Evolutionary conservation across 495 filamentous ascomycete species (phyloP), one percentile per base, ranked within the genome.

Genomic region (Aspergillus bertholletiae): DNA sequence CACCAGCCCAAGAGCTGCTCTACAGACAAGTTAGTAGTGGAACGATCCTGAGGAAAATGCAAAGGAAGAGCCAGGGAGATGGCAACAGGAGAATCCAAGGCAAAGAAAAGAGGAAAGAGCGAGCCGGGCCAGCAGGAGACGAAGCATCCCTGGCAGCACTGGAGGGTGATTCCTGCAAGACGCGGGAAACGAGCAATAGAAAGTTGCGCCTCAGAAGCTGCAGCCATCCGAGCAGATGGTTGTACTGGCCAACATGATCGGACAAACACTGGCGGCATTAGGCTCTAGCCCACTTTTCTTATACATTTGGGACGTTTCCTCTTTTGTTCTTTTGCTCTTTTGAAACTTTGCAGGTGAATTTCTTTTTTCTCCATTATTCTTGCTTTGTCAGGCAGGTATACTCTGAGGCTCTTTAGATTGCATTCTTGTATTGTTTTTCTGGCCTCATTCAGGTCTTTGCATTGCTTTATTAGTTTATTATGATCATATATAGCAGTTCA

Each of bases 191-290:
- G 46, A 18, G 39, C 17, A 43, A 43, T 7, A 18, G 22, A 43
- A 43, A 18, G 18, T 21, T 43, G 39, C 39, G 39, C 39, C 39
- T 43, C 18, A 43, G 46, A 56, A 24, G 51, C 58, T 64, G 61
- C 61, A 64, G 61, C 55, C 58, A 61, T 58, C 61, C 61, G 61
- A 53, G 48, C 46, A 45, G 54, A 58, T 51, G 55, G 61, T 60
- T 59, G 60, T 63, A 59, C 60, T 61, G 58, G 34, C 53, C 55
- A 64, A 56, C 61, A 57, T 53, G 46, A 56, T 58, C 49, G 30
- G 53, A 61, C 61, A 64, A 64, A 64, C 61, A 64, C 58, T 56
- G 49, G 46, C 57, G 50, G 53, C 46, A 49, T 47, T 49, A 37
- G 32, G n/a, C 53, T 48, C 27, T 49, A 34, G 34, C 13, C 49